A percentile compares a stretch with the other conserved stretches of the same genome.
Conservation (phyloP, 192 early-diverging fungal genomes). For the Piromyces sp. region DNA sequence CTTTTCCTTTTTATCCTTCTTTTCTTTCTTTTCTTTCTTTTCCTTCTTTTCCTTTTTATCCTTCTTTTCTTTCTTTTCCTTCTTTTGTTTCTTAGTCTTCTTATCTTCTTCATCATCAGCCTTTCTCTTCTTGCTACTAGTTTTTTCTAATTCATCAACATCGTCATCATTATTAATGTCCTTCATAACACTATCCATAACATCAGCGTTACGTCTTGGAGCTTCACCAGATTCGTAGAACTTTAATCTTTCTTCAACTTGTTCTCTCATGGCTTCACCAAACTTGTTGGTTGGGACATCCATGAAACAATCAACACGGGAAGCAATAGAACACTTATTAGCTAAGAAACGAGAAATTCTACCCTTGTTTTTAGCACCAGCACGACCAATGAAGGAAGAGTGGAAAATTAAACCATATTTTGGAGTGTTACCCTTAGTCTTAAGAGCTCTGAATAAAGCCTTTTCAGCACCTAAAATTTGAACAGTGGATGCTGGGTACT, state of each 20-base stretch:
- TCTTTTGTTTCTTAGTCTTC: constrained; percentile 16
- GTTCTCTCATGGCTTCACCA: constrained; percentile 77
- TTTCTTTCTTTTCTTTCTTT: not conserved
- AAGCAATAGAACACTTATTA: constrained; percentile 95
- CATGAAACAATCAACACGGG: constrained; percentile 89
- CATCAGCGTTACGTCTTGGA: constrained; percentile 80
- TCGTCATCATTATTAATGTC: constrained; percentile 34
- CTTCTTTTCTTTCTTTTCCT: constrained; percentile 20
- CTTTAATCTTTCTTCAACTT: constrained; percentile 87
- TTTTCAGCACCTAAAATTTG: constrained; percentile 98
- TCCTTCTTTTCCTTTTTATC: constrained; percentile 24
- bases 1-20: constrained; percentile 8
- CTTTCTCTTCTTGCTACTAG: constrained; percentile 25
- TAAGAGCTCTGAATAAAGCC: constrained; percentile 91
- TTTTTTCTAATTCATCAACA: constrained; percentile 42
- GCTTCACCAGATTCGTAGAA: constrained; percentile 84
- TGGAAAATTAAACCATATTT: constrained; percentile 98
- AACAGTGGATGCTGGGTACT: constrained; percentile 91
- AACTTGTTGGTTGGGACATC: constrained; percentile 70
- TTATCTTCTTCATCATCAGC: constrained; percentile 12
- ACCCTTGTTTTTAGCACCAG: constrained; percentile 90
- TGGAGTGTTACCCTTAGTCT: constrained; percentile 89
- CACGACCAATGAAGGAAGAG: constrained; percentile 86
- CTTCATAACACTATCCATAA: constrained; percentile 57
- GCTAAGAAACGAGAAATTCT: constrained; percentile 94